Conservation (phyloP, 371 early-diverging fungal species). For the Lichtheimia ornata region DNA sequence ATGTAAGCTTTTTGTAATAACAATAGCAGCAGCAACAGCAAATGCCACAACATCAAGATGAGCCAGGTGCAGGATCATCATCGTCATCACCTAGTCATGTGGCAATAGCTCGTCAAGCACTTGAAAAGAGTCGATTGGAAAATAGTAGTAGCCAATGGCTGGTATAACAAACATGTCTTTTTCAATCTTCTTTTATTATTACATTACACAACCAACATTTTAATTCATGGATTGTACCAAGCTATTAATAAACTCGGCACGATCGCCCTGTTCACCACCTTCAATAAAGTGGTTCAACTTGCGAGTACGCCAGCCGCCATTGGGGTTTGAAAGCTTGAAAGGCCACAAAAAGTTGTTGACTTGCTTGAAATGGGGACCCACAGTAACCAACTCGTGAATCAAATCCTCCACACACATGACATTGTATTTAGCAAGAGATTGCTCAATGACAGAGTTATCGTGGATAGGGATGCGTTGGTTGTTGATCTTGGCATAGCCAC, state of each 20-base stretch:
- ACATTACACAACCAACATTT: slow-evolving; percentile 8
- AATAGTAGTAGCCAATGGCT: slow-evolving; percentile 41
- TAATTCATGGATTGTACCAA: slow-evolving; percentile 95
- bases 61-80: no score
- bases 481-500: slow-evolving; percentile 98
- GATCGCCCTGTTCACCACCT: slow-evolving; percentile 95
- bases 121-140: slow-evolving; percentile 22
- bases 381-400: slow-evolving; percentile 98
- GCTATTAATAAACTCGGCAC: slow-evolving; percentile 89
- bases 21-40: no score
- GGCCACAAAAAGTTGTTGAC: slow-evolving; percentile 99
- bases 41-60: no score
- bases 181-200: slow-evolving; percentile 7
- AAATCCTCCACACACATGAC: slow-evolving; percentile 99
- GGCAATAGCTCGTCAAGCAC: slow-evolving; percentile 20
- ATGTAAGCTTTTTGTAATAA: no score
- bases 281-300: slow-evolving; percentile 97
- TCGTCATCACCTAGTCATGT: slow-evolving; percentile 19
- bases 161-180: neutral
- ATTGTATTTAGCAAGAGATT: slow-evolving; percentile 92
- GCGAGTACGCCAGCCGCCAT: slow-evolving; percentile 93
- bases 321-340: slow-evolving; percentile 98
- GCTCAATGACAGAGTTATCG: slow-evolving; percentile 96
- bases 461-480: slow-evolving; percentile 95
- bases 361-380: slow-evolving; percentile 86